Conservation (phyloP, 1,284 basidiomycete genomes). For the Volvariella surrecta region DNA sequence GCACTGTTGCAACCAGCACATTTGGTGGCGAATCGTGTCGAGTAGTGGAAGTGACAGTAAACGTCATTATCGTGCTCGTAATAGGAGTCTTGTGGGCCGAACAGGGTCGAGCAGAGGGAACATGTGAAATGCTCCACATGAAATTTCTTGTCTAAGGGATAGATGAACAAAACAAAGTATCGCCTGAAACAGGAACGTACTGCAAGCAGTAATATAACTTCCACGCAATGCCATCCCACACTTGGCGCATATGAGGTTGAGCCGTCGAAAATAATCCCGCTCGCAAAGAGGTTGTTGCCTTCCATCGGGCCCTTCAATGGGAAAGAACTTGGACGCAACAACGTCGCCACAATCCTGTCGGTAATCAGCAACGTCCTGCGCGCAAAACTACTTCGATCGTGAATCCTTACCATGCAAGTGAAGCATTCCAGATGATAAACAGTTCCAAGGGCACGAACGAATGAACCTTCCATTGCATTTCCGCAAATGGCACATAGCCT, state of each 20-base stretch:
- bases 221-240: slow-evolving; percentile 91
- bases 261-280: slow-evolving; percentile 93
- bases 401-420: slow-evolving; percentile 77
- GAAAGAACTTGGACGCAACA: slow-evolving; percentile 98
- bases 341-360: slow-evolving; percentile 90
- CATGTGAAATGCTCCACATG: slow-evolving; percentile 99
- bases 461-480: slow-evolving; percentile 84
- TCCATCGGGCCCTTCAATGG: slow-evolving; percentile 82
- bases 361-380: slow-evolving; percentile 8
- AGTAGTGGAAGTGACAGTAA: slow-evolving; percentile 98
- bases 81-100: slow-evolving; percentile 97
- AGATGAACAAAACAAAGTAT: slow-evolving; percentile 13
- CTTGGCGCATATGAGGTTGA: slow-evolving; percentile 95
- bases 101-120: slow-evolving; percentile 91
- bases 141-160: slow-evolving; percentile 83
- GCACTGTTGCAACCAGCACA: slow-evolving; percentile 97
- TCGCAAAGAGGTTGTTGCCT: slow-evolving; percentile 94
- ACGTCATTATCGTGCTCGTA: slow-evolving; percentile 97
- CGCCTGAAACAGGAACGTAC: slow-evolving; percentile 44
- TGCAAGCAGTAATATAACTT: slow-evolving; percentile 98
- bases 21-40: slow-evolving; percentile 96
- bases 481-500: slow-evolving; percentile 70
- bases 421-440: slow-evolving; percentile 97
- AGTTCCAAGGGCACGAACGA: slow-evolving; percentile 90
- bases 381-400: slow-evolving; percentile 4